These are phyloP conservation scores for Penicillium atrosanguineum DNA, from an alignment of 495 filamentous ascomycete species.

Conservation along the genomic window DNA sequence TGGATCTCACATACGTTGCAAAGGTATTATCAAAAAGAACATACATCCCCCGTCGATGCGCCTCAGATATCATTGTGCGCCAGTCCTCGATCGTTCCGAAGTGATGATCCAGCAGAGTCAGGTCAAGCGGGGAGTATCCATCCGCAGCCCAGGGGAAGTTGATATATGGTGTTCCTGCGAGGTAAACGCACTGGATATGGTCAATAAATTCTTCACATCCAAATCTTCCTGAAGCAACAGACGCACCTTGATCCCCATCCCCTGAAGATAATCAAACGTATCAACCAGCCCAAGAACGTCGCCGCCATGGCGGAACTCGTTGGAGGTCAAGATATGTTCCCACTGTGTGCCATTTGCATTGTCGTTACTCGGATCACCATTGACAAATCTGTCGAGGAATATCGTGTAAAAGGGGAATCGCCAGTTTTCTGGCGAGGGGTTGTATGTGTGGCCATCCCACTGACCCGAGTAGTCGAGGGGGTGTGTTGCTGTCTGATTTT, in stretches of 20 bases:
- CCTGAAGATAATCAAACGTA: conserved; percentile 69
- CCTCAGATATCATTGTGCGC: conserved; percentile 60
- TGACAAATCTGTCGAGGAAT: conserved; percentile 68
- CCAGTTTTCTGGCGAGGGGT: conserved; percentile 63
- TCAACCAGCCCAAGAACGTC: conserved; percentile 63
- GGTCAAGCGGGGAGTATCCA: conserved; percentile 63
- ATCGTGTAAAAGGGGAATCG: conserved; percentile 70
- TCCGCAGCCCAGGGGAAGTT: conserved; percentile 70
- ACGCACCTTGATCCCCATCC: conserved; percentile 68
- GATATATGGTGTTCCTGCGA: conserved; percentile 66
- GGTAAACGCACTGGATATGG: conserved; percentile 54
- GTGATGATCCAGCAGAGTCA: conserved; percentile 67
- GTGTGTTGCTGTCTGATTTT: conserved; percentile 53
- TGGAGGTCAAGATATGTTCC: conserved; percentile 65
- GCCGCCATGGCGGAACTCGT: conserved; percentile 69
- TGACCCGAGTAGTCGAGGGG: conserved; percentile 60
- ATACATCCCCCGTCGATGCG: conserved; percentile 66
- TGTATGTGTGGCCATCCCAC: conserved; percentile 54
- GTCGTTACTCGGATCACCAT: conserved; percentile 70
- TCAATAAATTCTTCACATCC: neutral
- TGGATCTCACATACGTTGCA: conserved; percentile 51
- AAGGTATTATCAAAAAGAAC: conserved; percentile 71
- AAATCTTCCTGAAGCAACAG: neutral
- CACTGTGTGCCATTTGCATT: conserved; percentile 65
- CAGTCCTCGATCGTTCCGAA: conserved; percentile 61